Base-by-base conservation (phyloP, 768 basidiomycete species). In the Suillus alpinus region DNA sequence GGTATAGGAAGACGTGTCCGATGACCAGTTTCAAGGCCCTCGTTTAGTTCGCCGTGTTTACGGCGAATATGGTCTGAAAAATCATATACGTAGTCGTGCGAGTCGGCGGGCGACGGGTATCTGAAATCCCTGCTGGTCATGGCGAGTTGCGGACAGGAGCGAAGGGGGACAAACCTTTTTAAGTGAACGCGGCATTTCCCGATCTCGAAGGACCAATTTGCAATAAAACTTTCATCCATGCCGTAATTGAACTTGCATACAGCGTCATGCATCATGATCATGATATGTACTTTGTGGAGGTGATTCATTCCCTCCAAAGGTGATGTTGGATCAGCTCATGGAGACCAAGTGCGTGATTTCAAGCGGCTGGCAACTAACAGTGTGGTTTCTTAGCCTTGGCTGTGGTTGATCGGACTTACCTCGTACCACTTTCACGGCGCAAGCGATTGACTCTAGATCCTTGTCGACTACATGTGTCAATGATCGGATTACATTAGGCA, bases 1-100 rank as follows among this genome's bases (percentile, higher is more conserved):
- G 89, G 89, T 57, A 91, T 85, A 29, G 85, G 83, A n/a, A 86
- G 70, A 56, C 75, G 80, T 14, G 68, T 71, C n/a, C 73, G 74
- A 34, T 70, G 67, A 1, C 65, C 43, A 29, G 58, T 31, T 40
- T 47, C 65, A 26, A 56, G 49, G 18, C 31, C 37, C 31, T 65
- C 64, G 32, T 67, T 56, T 4, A 63, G 60, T 56, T 59, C n/a
- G 49, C 70, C 44, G 29, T 53, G 61, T 34, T 58, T 56, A 47
- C 53, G 51, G 12, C 59, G 43, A 39, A 65, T 71, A 56, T 68
- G 63, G 43, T 69, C 68, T 23, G 65, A 64, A 34, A 61, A 60
- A 20, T 52, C 39, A 41, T 62, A 52, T 39, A 57, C 29, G 62
- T 70, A 68, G 56, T 67, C 61, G 57, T 57, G 64, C 41, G 65